Base-by-base conservation (phyloP, 768 basidiomycete genomes). In the Termitomyces sp. region DNA sequence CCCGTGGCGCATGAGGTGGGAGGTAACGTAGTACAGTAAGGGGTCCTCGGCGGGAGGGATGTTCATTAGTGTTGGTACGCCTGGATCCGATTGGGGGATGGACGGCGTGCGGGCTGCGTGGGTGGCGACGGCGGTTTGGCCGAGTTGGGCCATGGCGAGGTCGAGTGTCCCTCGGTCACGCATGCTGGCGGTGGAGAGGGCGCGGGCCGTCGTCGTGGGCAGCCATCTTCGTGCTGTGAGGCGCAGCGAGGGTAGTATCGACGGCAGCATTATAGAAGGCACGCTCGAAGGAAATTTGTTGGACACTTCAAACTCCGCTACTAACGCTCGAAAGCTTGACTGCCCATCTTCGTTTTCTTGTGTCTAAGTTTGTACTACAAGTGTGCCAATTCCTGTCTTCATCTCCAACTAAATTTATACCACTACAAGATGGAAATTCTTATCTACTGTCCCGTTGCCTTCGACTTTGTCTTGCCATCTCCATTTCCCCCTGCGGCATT, bases 31-130 rank as follows among this genome's bases (percentile, higher is more conserved):
- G 62, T 84, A 78, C 6, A 93, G 84, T 3, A 93, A 78, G 1
- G 92, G 92, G 71, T 92, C 90, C 55, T 84, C 80, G 1, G 81
- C 78, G n/a, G 90, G 90, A 3, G 91, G 90, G 20, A 93, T 83
- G 66, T 87, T 79, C 65, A 81, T 78, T 58, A 75, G 65, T 40
- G 57, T 60, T 13, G 63, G 22, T 4, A 0, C 35, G 51, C 32
- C 35, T 56, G 15, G 60, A 38, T 13, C 46, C 4, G 9, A 39
- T 16, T 16, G 60, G 54, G 9, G 35, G 55, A 44, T 36, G 58
- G 55, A 56, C 36, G 57, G 53, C 28, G 28, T 13, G 68, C 59
- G 56, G 59, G 33, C 56, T 18, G 51, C 42, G 57, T 58, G n/a
- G 39, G 28, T 22, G 53, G 32, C 20, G 61, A 20, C 1, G 57